Base-by-base conservation (phyloP, 257 asterid genomes). In the Solanum rostratum region DNA sequence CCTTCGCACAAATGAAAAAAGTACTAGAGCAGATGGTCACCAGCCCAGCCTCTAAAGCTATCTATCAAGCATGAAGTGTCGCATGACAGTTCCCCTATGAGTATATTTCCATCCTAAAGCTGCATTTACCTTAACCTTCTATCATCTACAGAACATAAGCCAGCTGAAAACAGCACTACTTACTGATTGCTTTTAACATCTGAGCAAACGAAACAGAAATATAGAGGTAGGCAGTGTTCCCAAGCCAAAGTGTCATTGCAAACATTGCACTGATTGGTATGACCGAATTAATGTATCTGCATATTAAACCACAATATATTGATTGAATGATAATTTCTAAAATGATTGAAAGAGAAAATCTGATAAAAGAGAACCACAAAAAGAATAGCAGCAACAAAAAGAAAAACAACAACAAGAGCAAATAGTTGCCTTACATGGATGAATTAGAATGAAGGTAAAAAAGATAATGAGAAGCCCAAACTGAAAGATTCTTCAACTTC, bases 231-330 rank as follows among this genome's bases (percentile, higher is more conserved):
- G 99, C 99, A 50, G 99, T 96, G 93, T 96, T 96, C 85, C 99
- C 98, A 8, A 96, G 97, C 99, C 99, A 96, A 79, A 96, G 98
- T 59, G 99, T 96, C 98, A 96, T 91, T 57, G 99, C 98, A 86
- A 96, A 96, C 98, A 95, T 96, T 43, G 98, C 98, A 84, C 98
- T 98, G 88, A 96, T 96, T 50, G 99, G 99, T 83, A 96, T 84
- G 50, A 96, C 98, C 8, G 98, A 96, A 43, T 92, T 85, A 49
- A 94, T 76, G 86, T 96, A 96, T 91, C 99, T 96, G 94, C 46
- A 79, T n/a, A 70, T 46, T 66, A 79, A 69, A 86, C 83, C 80
- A 71, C 66, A 27, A 18, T 83, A 20, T 33, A 2, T 5, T 29
- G 53, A 46, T 16, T 24, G 27, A 46, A 16, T 24, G 63, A 76